Evolutionary conservation across 495 filamentous ascomycete species (phyloP).

Genomic region (Neurospora tetrasperma): DNA sequence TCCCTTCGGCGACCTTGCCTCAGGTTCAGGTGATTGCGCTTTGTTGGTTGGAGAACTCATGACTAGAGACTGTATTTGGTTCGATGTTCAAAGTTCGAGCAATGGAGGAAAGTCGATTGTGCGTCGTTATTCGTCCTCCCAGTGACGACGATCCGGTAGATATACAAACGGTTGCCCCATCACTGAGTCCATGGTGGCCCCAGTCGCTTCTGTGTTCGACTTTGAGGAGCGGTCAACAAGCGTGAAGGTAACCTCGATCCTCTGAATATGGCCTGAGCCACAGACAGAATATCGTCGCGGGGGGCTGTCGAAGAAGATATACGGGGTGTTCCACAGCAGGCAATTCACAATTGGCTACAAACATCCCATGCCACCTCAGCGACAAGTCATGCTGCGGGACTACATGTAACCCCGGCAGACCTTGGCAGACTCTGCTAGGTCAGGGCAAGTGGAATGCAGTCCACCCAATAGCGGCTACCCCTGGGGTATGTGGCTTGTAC

Average conservation of each 20-base stretch:
- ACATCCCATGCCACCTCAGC: not conserved
- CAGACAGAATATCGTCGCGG: not conserved
- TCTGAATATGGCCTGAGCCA: not conserved
- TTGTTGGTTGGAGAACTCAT: not conserved
- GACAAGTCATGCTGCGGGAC: not conserved
- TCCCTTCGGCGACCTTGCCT: not conserved
- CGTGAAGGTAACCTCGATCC: not conserved
- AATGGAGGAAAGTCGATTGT: not conserved
- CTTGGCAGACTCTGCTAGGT: not conserved
- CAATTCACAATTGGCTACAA: not conserved
- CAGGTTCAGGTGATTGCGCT: not conserved
- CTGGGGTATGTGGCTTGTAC: not conserved
- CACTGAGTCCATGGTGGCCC: not conserved
- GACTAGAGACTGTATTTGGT: not conserved
- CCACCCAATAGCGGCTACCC: not conserved
- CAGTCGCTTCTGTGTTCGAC: not conserved
- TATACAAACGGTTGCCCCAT: not conserved
- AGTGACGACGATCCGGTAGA: not conserved
- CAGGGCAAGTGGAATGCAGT: not conserved
- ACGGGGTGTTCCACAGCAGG: not conserved
- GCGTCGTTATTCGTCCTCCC: not conserved
- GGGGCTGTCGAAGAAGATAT: not conserved
- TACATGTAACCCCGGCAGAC: not conserved
- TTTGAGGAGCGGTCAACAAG: not conserved
- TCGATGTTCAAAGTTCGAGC: not conserved